These are phyloP conservation scores for Rhynchosporium secalis DNA, from an alignment of 2,329 filamentous ascomycete species.

Conservation along the genomic window DNA sequence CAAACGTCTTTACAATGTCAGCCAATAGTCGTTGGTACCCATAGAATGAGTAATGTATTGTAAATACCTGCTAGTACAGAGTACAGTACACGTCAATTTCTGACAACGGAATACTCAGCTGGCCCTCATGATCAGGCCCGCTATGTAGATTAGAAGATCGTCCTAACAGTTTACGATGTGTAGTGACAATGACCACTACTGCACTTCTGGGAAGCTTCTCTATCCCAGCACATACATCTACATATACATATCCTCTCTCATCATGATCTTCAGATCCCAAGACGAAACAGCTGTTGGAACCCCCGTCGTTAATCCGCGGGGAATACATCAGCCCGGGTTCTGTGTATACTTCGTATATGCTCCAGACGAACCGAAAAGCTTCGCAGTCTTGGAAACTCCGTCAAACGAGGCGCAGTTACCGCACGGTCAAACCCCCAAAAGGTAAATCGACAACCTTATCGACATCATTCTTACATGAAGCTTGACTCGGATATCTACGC, in stretches of 20 bases:
- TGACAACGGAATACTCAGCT: neutral
- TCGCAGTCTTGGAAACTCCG: neutral
- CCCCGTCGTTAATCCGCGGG: slow-evolving; percentile 1
- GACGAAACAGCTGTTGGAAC: neutral
- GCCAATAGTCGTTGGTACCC: neutral
- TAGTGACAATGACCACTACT: neutral
- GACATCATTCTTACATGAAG: slow-evolving; percentile 2
- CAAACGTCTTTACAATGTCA: neutral
- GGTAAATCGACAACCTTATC: neutral
- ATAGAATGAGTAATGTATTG: neutral
- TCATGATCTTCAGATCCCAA: neutral
- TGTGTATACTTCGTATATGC: slow-evolving; percentile 3
- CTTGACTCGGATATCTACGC: slow-evolving; percentile 12
- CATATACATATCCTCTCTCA: neutral
- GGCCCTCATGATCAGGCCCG: neutral
- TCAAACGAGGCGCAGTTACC: slow-evolving; percentile 13
- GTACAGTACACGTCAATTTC: neutral
- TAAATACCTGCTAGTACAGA: neutral
- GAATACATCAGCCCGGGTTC: slow-evolving; percentile 5
- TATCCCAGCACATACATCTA: neutral
- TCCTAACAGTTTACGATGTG: slow-evolving; percentile 1
- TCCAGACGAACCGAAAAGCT: slow-evolving; percentile 9
- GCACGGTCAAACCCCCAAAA: neutral
- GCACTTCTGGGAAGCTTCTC: neutral
- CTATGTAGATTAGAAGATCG: neutral